phyloP scores from a whole-genome alignment of 345 rosid species.

The Gynandropsis gynandra region DNA sequence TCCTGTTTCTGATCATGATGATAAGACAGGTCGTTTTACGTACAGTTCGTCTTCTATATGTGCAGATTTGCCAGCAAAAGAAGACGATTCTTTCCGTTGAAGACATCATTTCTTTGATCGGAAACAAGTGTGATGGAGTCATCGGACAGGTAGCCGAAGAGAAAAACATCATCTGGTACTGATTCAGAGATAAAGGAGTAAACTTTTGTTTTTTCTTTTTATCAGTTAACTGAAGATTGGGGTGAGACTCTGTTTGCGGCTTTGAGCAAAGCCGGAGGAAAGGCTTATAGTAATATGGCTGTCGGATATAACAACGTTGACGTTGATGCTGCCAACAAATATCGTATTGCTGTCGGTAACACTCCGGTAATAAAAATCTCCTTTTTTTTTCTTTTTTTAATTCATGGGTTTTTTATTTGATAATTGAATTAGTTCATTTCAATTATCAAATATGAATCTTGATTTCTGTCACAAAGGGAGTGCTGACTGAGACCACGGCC shows the following conservation, averaged over 20 bases:
- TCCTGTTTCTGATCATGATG: not conserved
- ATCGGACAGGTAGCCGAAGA: constrained; percentile 95
- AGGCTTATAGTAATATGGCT: constrained; percentile 96
- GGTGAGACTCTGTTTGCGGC: constrained; percentile 90
- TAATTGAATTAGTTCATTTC: not conserved
- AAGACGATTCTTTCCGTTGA: constrained; percentile 91
- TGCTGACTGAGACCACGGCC: constrained; percentile 93
- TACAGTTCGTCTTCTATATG: not conserved
- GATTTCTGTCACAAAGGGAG: constrained; percentile 51
- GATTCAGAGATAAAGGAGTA: constrained; percentile 5
- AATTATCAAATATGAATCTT: not conserved
- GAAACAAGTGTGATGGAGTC: constrained; percentile 88
- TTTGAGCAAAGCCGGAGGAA: constrained; percentile 86
- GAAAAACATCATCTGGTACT: no score
- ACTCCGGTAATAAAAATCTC: constrained; percentile 60
- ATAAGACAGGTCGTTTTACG: not conserved
- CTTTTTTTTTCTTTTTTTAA: not conserved
- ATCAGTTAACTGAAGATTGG: constrained; percentile 96
- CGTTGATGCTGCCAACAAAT: constrained; percentile 88
- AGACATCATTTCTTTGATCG: constrained; percentile 79
- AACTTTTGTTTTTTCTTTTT: no score
- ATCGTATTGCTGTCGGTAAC: constrained; percentile 90
- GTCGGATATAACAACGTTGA: constrained; percentile 97
- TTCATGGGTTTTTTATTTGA: no score
- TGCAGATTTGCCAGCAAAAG: constrained; percentile 82